Evolutionary conservation across 768 basidiomycete species (phyloP), one percentile per base, ranked within the genome.

Genomic region (Suillus cothurnatus): DNA sequence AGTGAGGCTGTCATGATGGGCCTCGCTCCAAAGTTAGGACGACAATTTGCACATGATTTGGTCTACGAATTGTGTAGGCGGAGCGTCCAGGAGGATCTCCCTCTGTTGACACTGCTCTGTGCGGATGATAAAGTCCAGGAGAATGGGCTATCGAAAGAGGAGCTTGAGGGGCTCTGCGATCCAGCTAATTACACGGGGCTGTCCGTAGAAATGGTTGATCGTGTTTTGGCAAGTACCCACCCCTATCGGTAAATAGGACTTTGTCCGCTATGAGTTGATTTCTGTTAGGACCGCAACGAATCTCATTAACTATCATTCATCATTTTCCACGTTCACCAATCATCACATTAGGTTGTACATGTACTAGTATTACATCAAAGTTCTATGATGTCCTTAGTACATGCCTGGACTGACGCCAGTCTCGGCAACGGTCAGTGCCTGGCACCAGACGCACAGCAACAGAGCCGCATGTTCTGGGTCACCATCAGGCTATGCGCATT

Each of bases 1-100:
- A 81, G 80, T 26, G 82, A 83, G 68, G 82, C 81, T 1, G 81
- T 82, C 56, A 84, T 82, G 83, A 82, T 82, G 83, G 75, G 70
- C 1, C 74, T 84, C 31, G 82, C 80, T 11, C 77, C 73, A 64
- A 72, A 64, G 53, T 70, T 82, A 56, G 83, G 83, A n/a, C 72
- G 81, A 47, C 82, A 84, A 63, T 74, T 75, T 28, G 81, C 81
- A 17, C 82, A 82, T 61, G 81, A 83, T 66, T 65, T 81, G 52
- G 76, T 83, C 49, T 83, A 84, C 39, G 77, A 78, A 49, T 69
- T 82, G 21, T 84, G 83, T 67, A 72, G 72, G 61, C 69, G 67
- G 66, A 74, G 75, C 5, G 62, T 61, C 12, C 50, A 66, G 14
- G 72, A 77, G 47, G 72, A 67, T 43, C 68, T 75, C 52, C 71